Percentiles rank a stretch among this genome's conserved stretches.
Evolutionary conservation across 208 protist genomes (phyloP).

Genomic region (Phytomonas sp.): DNA sequence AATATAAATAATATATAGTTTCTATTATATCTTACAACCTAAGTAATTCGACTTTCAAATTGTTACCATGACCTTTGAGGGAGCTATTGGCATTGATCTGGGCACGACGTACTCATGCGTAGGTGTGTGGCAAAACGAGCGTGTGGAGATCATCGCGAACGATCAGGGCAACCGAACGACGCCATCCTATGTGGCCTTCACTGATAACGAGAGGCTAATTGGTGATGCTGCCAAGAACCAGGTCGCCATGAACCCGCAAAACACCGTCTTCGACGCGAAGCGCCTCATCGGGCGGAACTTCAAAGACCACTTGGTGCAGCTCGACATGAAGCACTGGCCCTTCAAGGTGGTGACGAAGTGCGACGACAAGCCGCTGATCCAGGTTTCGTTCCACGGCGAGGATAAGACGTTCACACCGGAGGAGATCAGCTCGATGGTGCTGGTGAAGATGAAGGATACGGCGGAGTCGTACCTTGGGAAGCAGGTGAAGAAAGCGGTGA

Average conservation of each 20-base stretch:
- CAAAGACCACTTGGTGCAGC: slow-evolving; percentile 85
- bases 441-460: slow-evolving; percentile 92
- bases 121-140: slow-evolving; percentile 94
- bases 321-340: slow-evolving; percentile 92
- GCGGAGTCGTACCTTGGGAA: slow-evolving; percentile 92
- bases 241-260: slow-evolving; percentile 84
- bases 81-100: slow-evolving; percentile 92
- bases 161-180: slow-evolving; percentile 91
- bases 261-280: slow-evolving; percentile 91
- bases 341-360: slow-evolving; percentile 81
- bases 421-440: slow-evolving; percentile 86
- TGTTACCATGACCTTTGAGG: too few species aligned
- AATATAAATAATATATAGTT: too few species aligned
- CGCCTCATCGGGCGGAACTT: slow-evolving; percentile 91
- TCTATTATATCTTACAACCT: too few species aligned
- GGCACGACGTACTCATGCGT: slow-evolving; percentile 96
- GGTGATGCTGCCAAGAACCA: slow-evolving; percentile 89
- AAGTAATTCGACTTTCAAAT: too few species aligned
- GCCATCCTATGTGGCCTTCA: slow-evolving; percentile 95
- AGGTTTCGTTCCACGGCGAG: slow-evolving; percentile 63
- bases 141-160: slow-evolving; percentile 88
- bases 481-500: slow-evolving; percentile 92
- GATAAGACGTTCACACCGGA: slow-evolving; percentile 78
- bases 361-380: slow-evolving; percentile 69
- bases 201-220: slow-evolving; percentile 87